Conservation (phyloP, 2,329 filamentous ascomycete genomes). For the Stagonosporopsis tanaceti region DNA sequence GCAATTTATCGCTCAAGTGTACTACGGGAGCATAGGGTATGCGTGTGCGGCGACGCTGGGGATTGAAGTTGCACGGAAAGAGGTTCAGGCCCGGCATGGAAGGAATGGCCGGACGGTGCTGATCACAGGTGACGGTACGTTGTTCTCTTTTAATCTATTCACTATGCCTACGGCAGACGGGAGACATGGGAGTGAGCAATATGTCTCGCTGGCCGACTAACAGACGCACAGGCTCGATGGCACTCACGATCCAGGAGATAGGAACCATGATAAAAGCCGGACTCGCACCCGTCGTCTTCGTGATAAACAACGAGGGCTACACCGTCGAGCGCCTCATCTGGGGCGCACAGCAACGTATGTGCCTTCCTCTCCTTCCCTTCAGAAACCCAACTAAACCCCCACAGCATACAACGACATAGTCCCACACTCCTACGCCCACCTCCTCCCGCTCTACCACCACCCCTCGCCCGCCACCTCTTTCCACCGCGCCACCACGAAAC, state of each 20-base stretch:
- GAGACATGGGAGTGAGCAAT: background rate
- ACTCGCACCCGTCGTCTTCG: conserved; percentile 49
- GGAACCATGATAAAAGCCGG: conserved; percentile 65
- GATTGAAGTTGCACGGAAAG: conserved; percentile 58
- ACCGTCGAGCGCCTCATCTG: conserved; percentile 58
- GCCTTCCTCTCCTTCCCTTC: background rate
- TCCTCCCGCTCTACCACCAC: conserved; percentile 53
- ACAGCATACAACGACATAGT: conserved; percentile 52
- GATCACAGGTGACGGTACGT: conserved; percentile 66
- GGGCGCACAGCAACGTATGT: conserved; percentile 49
- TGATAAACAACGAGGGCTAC: conserved; percentile 59
- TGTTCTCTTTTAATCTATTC: background rate
- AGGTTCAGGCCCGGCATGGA: conserved; percentile 42
- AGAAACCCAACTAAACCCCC: background rate
- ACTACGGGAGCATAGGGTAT: conserved; percentile 56
- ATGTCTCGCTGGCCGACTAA: background rate
- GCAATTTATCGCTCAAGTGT: conserved; percentile 51
- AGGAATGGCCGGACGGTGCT: conserved; percentile 58
- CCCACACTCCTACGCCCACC: conserved; percentile 49
- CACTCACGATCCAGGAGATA: conserved; percentile 72
- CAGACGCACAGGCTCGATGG: conserved; percentile 56
- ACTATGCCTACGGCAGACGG: too few relatives aligned
- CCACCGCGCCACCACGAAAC: conserved; percentile 49
- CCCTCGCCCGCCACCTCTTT: conserved; percentile 41
- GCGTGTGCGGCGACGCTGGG: conserved; percentile 54